Base-by-base conservation (phyloP, 768 basidiomycete species). In the Tricholomella constricta region DNA sequence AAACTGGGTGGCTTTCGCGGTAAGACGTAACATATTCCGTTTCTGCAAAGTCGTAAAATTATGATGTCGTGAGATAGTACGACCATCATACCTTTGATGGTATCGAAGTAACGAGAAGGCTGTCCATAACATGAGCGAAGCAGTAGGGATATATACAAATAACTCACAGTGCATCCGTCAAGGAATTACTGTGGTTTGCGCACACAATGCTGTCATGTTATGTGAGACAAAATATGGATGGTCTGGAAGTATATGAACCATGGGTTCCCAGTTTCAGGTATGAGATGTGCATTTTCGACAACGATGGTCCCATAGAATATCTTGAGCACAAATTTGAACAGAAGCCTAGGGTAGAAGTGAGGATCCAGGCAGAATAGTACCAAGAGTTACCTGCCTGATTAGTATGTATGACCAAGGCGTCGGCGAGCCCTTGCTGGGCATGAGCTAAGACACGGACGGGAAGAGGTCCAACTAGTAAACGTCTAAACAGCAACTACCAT, bases 271-370 rank as follows among this genome's bases (percentile, higher is more conserved):
- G 79, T 85, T 61, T 75, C 69, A 19, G 91, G 90, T 45, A 95
- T 83, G 45, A 82, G 70, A 41, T 91, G 73, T 3, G 75, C 74
- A 64, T 89, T 89, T 68, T 95, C 91, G 14, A 95, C 79, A 22
- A 94, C 89, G 51, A 95, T 92, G 9, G 86, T 82, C 1, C 90
- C 90, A 68, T 95, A 95, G 72, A 95, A 95, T 56, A 94, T 89
- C 66, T 90, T 90, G 62, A 95, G 83, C 2, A 93, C 91, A 59
- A 94, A 86, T 59, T 81, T 81, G 66, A 91, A 92, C 25, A 91
- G 73, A 15, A 84, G 64, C 31, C 89, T 91, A 46, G 32, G 5
- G 20, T 37, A 8, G 20, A 23, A 17, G 17, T 23, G 14, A 54
- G 42, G 27, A 20, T 41, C n/a, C 49, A 43, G 17, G 22, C 41